Evolutionary conservation across 2,329 filamentous ascomycete genomes (phyloP).

Genomic region (Ceratocystis diversiconidia): DNA sequence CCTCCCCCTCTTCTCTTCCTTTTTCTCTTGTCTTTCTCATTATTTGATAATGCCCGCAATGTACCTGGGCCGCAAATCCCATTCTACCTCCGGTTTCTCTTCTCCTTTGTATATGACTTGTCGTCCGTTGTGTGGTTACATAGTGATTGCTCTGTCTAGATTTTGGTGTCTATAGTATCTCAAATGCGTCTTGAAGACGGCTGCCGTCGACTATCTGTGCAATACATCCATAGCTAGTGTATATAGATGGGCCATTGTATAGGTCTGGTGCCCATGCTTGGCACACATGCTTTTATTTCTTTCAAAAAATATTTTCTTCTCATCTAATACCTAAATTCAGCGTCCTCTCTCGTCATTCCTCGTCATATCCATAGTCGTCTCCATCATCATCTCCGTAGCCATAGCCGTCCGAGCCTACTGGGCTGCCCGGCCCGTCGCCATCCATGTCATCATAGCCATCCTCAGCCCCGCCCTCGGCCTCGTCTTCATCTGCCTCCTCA

Average conservation of each 20-base stretch:
- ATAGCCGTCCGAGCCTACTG: conserved; percentile 24
- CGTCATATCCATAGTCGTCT: conserved; percentile 11
- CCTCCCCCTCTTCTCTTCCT: too few relatives aligned
- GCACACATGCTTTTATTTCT: not conserved
- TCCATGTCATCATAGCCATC: conserved; percentile 24
- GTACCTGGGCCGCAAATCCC: not conserved
- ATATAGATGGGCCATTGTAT: too few relatives aligned
- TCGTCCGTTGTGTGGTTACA: not conserved
- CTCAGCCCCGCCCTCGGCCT: conserved; percentile 27
- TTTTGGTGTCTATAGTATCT: too few relatives aligned
- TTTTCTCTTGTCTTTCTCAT: not conserved
- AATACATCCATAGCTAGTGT: too few relatives aligned
- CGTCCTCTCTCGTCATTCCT: not conserved
- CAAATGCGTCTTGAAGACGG: too few relatives aligned
- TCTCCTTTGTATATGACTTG: not conserved
- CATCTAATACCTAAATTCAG: not conserved
- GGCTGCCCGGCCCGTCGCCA: conserved; percentile 25
- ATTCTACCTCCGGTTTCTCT: not conserved
- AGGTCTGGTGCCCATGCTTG: too few relatives aligned
- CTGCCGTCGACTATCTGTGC: too few relatives aligned
- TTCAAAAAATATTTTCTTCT: not conserved
- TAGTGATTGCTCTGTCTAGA: not conserved
- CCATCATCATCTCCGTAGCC: conserved; percentile 25
- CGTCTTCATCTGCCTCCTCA: conserved; percentile 26
- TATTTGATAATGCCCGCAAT: not conserved